Evolutionary conservation across 192 early-diverging fungal genomes (phyloP), one percentile per base, ranked within the genome.

Genomic region (Linnemannia hyalina): DNA sequence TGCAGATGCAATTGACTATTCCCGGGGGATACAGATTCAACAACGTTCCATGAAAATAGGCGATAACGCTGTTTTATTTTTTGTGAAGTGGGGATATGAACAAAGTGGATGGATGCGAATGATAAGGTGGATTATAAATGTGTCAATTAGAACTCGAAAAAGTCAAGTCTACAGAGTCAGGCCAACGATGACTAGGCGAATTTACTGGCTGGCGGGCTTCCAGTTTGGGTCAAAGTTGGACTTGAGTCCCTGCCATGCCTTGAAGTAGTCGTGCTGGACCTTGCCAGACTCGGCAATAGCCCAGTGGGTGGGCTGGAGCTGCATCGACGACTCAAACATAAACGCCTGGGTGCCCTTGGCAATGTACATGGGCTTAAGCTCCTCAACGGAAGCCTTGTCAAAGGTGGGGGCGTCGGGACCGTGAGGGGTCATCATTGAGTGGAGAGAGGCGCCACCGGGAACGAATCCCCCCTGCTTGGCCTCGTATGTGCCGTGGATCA

Each of bases 311-410:
- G 96, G 85, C 49, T 94, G 93, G 35, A 99, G 88, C 90, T 96
- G 94, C 90, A 95, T 92, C 72, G 90, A 93, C 2, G 95, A 92
- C 88, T 99, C 98, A 85, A 99, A 99, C 98, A 99, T 99, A 82
- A 99, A 99, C 0, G 98, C 95, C 91, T 96, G 93, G 9, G 95
- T 96, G 71, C 92, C 91, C 35, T 95, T 95, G n/a, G 94, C 94
- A 70, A 97, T 92, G 70, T 96, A 95, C 63, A 93, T 90, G 10
- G 98, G 98, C 75, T 88, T 82, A 36, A 97, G 88, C 41, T 96
- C 93, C 68, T 93, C 95, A 11, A 85, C 93, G 29, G 91, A 93
- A 35, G 95, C 97, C 44, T 88, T 92, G 52, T 92, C 89, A 75
- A 97, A 97, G 0, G 96, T 95, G 20, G 90, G 88, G 4, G 92